phyloP scores from a whole-genome alignment of 306 rosid species.

The Sechiopsis laciniata region DNA sequence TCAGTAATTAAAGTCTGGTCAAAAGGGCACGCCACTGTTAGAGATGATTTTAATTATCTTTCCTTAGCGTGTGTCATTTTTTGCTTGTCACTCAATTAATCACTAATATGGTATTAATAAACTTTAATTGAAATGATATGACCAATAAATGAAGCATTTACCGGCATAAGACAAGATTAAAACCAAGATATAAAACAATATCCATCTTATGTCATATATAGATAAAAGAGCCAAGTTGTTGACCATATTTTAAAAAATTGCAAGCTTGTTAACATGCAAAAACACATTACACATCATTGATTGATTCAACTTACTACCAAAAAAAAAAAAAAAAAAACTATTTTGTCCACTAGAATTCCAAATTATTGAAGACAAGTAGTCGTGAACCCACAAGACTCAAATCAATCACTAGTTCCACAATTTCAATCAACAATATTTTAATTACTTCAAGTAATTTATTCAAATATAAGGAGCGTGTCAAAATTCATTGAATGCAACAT shows the following conservation, averaged over 20 bases:
- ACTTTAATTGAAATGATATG: too few relatives aligned
- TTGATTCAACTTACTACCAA: not conserved
- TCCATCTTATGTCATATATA: not conserved
- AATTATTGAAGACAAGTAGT: conserved; percentile 12
- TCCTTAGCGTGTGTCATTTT: too few relatives aligned
- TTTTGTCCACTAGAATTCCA: not conserved
- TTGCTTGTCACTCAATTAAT: too few relatives aligned
- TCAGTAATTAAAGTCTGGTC: too few relatives aligned
- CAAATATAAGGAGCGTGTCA: not conserved
- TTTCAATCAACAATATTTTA: too few relatives aligned
- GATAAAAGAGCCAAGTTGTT: not conserved
- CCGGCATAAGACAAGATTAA: too few relatives aligned
- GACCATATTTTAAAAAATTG: not conserved
- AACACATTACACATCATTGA: conserved; percentile 9
- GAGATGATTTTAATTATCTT: too few relatives aligned
- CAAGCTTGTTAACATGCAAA: not conserved
- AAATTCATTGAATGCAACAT: conserved; percentile 16
- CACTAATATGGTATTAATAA: too few relatives aligned
- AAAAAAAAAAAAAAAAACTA: too few relatives aligned
- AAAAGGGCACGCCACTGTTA: too few relatives aligned
- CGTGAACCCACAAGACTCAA: not conserved
- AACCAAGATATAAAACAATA: not conserved
- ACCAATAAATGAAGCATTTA: too few relatives aligned
- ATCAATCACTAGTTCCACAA: not conserved
- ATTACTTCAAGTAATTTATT: not conserved